Base-by-base conservation (phyloP, 495 filamentous ascomycete species). In the Hyaloscypha hepaticicola region DNA sequence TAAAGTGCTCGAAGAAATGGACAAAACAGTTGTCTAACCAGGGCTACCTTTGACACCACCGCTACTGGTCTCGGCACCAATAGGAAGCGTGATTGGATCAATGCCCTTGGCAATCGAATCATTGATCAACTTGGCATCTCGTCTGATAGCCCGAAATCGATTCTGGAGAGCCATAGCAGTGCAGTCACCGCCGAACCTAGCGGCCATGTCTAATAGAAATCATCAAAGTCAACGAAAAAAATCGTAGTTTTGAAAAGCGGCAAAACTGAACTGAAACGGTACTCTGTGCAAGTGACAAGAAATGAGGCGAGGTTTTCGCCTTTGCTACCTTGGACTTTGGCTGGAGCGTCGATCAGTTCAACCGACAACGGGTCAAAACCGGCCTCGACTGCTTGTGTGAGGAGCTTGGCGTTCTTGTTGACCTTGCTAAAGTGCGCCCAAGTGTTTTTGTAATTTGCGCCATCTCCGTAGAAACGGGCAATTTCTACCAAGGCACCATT, bases 131-230 rank as follows among this genome's bases (percentile, higher is more conserved):
- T 77, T 72, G 25, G 76, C 77, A 11, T 76, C 69, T 8, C 63
- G 58, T 61, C 74, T 77, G 27, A 82, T 61, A 5, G 72, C 72
- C 14, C 80, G 75, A 59, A 83, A 73, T 19, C 70, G 33, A 51
- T 70, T 72, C 38, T 70, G 65, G 28, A 70, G 16, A 31, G 70
- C 65, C 52, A 56, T 63, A 12, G 19, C 53, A 3, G 70, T 69
- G 24, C 64, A 67, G 29, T 72, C 70, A 16, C 67, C 64, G 12
- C 70, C 70, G 27, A 72, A 66, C 9, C 55, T 11, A n/a, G 22
- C 34, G 16, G 66, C 24, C 22, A 66, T 69, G 5, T 57, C 69
- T 71, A 51, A 24, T 6, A 41, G 38, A 27, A 53, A 66, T 66
- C 68, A 70, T 64, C 38, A 64, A 25, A 29, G 58, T n/a, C 27